A percentile compares a stretch with the other conserved stretches of the same genome.
These are phyloP conservation scores for Torulaspora delbrueckii DNA, from an alignment of 805 yeast species.

Conservation along the genomic window DNA sequence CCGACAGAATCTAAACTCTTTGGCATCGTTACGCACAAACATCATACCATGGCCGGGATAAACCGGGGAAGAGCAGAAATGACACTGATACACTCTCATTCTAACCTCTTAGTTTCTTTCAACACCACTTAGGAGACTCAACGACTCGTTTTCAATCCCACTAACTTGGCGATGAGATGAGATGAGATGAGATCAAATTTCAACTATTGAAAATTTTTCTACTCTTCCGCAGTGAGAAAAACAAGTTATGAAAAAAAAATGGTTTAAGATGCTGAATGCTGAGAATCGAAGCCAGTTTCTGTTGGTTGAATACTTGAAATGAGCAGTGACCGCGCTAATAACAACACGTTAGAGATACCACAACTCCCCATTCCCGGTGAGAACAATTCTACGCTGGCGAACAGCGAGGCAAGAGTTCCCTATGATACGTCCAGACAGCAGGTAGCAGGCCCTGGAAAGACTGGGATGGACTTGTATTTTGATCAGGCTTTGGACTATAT, in stretches of 20 bases:
- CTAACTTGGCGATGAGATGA: conserved; percentile 14
- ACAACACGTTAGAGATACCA: conserved; percentile 21
- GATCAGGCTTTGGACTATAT: conserved; percentile 54
- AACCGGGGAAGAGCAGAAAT: conserved; percentile 95
- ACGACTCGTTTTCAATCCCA: background rate
- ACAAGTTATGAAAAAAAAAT: conserved; percentile 4
- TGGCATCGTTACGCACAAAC: conserved; percentile 97
- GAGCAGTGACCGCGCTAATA: conserved; percentile 6
- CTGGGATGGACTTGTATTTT: conserved; percentile 54
- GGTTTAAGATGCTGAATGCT: background rate
- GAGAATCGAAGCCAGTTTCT: background rate
- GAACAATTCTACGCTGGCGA: conserved; percentile 8
- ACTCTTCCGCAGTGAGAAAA: background rate
- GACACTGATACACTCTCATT: conserved; percentile 89
- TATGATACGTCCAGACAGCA: conserved; percentile 23
- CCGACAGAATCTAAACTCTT: conserved; percentile 95
- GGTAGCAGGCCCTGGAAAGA: conserved; percentile 22
- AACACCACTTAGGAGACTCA: background rate
- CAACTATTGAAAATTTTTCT: conserved; percentile 9
- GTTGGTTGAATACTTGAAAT: conserved; percentile 2
- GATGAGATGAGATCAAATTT: conserved; percentile 23
- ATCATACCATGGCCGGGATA: conserved; percentile 93
- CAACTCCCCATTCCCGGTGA: conserved; percentile 32
- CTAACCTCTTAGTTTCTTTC: background rate
- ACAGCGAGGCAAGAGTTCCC: conserved; percentile 4